Percentiles rank a stretch among this genome's conserved stretches.
Evolutionary conservation across 306 rosid species (phyloP).

Genomic region (Acacia melanoxylon): DNA sequence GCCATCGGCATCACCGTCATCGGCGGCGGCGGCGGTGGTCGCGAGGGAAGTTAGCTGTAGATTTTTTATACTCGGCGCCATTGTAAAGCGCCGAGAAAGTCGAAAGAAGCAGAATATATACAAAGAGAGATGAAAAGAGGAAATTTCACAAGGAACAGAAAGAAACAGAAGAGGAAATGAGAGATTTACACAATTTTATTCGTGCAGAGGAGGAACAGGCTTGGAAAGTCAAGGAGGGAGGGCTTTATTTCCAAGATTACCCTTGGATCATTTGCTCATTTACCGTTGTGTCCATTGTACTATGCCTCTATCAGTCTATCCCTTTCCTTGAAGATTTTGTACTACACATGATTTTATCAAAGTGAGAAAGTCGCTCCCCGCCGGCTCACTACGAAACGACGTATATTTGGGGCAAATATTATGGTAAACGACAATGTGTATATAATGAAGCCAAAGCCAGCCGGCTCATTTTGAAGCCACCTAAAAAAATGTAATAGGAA

Average conservation of each 20-base stretch:
- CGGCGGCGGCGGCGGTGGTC: not conserved
- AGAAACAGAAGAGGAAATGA: not conserved
- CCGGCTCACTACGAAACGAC: not conserved
- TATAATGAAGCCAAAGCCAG: not conserved
- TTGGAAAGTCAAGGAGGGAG: not conserved
- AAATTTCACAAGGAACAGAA: not conserved
- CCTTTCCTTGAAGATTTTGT: not conserved
- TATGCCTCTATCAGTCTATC: not conserved
- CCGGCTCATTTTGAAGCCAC: not conserved
- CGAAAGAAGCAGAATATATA: not conserved
- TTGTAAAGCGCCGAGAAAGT: conserved; percentile 24
- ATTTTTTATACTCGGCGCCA: conserved; percentile 40
- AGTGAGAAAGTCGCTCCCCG: not conserved
- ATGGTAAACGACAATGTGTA: not conserved
- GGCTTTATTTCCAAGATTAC: not conserved
- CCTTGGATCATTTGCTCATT: not conserved
- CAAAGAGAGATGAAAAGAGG: not conserved
- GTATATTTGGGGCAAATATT: not conserved
- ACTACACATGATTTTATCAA: not conserved
- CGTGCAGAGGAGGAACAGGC: not conserved
- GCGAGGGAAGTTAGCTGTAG: conserved; percentile 39
- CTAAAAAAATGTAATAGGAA: not conserved
- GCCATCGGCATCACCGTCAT: conserved; percentile 35
- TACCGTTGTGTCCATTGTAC: not conserved
- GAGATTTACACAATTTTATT: conserved; percentile 29